phyloP scores from a whole-genome alignment of 352 stramenopile species.

The Pythium periplocum region DNA sequence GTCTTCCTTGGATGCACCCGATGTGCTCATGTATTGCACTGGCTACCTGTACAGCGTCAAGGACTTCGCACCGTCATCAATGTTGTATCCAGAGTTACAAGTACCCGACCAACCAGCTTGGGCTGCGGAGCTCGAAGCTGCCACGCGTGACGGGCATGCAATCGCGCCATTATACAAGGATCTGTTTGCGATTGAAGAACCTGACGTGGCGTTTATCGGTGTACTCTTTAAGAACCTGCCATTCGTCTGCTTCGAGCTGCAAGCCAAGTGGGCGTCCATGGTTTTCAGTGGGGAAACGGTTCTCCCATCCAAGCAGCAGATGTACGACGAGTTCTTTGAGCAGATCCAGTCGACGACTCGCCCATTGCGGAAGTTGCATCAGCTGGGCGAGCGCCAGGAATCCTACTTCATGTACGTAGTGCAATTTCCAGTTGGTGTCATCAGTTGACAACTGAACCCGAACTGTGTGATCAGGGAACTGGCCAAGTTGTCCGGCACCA shows the following conservation, averaged over 20 bases:
- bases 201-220: constrained; percentile 64
- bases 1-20: constrained; percentile 32
- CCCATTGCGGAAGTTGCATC: constrained; percentile 58
- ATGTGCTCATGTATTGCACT: constrained; percentile 80
- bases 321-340: constrained; percentile 59
- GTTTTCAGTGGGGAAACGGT: constrained; percentile 37
- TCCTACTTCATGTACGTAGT: constrained; percentile 14
- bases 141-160: constrained; percentile 22
- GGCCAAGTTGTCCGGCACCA: constrained; percentile 16
- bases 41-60: constrained; percentile 68
- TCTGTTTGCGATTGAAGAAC: constrained; percentile 71
- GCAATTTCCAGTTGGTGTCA: not conserved
- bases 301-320: constrained; percentile 58
- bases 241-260: constrained; percentile 80
- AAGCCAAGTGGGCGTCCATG: constrained; percentile 57
- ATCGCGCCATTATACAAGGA: constrained; percentile 76
- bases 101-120: constrained; percentile 5
- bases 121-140: constrained; percentile 26
- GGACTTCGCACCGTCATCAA: constrained; percentile 31
- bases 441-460: constrained; percentile 5
- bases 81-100: constrained; percentile 36
- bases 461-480: constrained; percentile 14
- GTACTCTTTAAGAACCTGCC: constrained; percentile 72
- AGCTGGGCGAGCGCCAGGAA: constrained; percentile 38
- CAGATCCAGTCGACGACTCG: constrained; percentile 36